These are phyloP conservation scores for Pseudogymnoascus sp. DNA, from an alignment of 2,329 filamentous ascomycete species.

Conservation along the genomic window DNA sequence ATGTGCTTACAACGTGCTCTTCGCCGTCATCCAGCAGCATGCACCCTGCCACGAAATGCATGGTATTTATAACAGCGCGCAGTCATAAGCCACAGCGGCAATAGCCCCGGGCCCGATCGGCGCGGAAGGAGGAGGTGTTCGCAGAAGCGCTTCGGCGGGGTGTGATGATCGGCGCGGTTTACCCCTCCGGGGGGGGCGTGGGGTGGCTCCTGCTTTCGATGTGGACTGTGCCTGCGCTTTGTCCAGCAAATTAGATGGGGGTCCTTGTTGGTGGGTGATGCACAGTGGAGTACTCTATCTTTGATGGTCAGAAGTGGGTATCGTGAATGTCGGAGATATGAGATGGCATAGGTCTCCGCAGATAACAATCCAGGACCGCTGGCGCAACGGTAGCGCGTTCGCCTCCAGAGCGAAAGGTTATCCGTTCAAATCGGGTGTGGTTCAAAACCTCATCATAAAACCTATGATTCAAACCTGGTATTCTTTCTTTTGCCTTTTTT, in stretches of 20 bases:
- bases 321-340: background rate
- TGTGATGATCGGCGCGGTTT: background rate
- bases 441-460: constrained; percentile 9
- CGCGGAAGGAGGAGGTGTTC: background rate
- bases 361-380: constrained; percentile 8
- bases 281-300: background rate
- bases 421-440: constrained; percentile 11
- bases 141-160: background rate
- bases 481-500: background rate
- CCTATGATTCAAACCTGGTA: constrained; percentile 2
- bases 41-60: constrained; percentile 5
- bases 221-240: background rate
- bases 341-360: background rate
- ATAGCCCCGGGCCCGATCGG: background rate
- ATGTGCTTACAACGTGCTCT: constrained; percentile 6
- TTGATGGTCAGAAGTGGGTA: background rate
- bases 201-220: background rate
- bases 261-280: background rate
- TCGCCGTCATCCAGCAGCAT: background rate
- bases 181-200: background rate
- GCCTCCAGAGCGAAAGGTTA: constrained; percentile 10
- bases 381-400: constrained; percentile 10
- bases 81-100: constrained; percentile 5
- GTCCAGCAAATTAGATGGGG: background rate
- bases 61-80: background rate